Base-by-base conservation (phyloP, 257 asterid species). In the Solanum microdontum region DNA sequence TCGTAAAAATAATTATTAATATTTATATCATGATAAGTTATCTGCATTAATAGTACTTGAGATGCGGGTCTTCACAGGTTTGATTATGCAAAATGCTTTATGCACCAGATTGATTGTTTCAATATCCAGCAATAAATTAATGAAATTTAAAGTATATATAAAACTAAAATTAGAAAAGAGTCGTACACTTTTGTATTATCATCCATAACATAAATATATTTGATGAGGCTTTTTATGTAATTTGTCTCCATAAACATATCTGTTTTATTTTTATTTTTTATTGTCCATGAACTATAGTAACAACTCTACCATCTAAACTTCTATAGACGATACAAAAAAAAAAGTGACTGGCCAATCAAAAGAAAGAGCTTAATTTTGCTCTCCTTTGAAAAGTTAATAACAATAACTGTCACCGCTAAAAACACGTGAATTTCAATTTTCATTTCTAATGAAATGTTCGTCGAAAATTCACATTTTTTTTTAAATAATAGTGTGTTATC, bases 61-160 rank as follows among this genome's bases (percentile, higher is more conserved):
- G 2, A 12, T 66, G 32, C 0, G 7, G 5, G 1, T 28, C 32
- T 66, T 66, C 19, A 11, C 4, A 3, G 0, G 0, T 0, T 6
- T 26, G 9, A 0, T 28, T 7, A 70, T 7, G 5, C 1, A 2
- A 0, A 7, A 70, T 30, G 13, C 6, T 30, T 70, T 70, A 2
- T 28, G 37, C 23, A 28, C 2, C 4, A 15, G 2, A 70, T 5
- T 13, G 2, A 32, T 19, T 73, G 0, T 2, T 73, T 17, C 12
- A 3, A 4, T 21, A 33, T 0, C 7, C 10, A 30, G 0, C n/a
- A n/a, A 62, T 70, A 30, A 70, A 15, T 30, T 30, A 17, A 33
- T 33, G 2, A 33, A 73, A 12, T 33, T 34, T 33, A 17, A 45
- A 28, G 6, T 45, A 36, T 15, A 36, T 8, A 80, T 10, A 26